Base-by-base conservation (phyloP, 441 rosid genomes). In the Aquilaria agallochum region DNA sequence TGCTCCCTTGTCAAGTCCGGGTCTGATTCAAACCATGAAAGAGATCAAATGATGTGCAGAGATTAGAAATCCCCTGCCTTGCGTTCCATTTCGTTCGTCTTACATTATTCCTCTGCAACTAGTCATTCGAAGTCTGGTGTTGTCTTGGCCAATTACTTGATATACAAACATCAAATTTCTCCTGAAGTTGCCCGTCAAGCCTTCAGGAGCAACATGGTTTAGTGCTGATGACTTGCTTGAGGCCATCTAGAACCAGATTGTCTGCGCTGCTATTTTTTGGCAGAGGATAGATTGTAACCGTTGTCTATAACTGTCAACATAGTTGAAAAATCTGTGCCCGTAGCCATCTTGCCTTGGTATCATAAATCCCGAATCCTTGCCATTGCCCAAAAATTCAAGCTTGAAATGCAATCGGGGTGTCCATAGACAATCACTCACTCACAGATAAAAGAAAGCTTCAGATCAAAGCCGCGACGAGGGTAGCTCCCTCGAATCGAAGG, bases 281-380 rank as follows among this genome's bases (percentile, higher is more conserved):
- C 58, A 12, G 69, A 47, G 40, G 89, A 70, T 42, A 63, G 64
- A 72, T 62, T 66, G 49, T 67, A 78, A 63, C 72, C 83, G 40
- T 78, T 88, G 72, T 90, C 95, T 62, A 81, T 57, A n/a, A 78
- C 64, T 27, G 72, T 60, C 68, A 77, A 59, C 56, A 81, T 67
- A 68, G 81, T 80, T 11, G 97, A 78, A 56, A 83, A 80, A 77
- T 84, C 93, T 82, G 82, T 79, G 61, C 80, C 85, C 15, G 89
- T 82, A 14, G 80, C 86, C 86, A 79, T 79, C 68, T 66, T 60
- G 57, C 64, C 66, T 55, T 61, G 27, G 27, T 76, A 81, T 68
- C 97, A 92, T 75, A 75, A 72, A 75, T 59, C 70, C 70, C 54
- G 54, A 13, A 52, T 62, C 44, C 27, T 56, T 52, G 51, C 56